Conservation (phyloP, 2,329 filamentous ascomycete genomes). For the Neurospora sp. region DNA sequence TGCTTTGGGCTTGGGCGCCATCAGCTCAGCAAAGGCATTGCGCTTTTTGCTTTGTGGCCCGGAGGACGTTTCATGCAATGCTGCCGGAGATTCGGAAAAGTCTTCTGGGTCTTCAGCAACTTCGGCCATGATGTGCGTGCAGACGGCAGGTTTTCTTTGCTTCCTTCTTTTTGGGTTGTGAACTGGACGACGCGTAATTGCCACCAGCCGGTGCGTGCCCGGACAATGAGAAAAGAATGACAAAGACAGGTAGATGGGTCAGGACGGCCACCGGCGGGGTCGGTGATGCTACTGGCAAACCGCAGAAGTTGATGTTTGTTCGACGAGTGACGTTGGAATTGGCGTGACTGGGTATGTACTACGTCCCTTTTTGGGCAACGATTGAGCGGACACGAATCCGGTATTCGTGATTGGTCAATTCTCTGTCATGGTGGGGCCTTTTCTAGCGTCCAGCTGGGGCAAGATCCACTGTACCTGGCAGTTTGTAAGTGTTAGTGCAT, state of each 20-base stretch:
- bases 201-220: neutral
- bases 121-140: conserved; percentile 7
- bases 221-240: neutral
- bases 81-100: neutral
- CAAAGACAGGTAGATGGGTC: neutral
- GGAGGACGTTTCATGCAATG: neutral
- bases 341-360: neutral
- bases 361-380: neutral
- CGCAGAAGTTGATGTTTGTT: neutral
- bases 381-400: neutral
- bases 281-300: neutral
- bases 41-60: conserved; percentile 15
- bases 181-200: neutral
- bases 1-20: conserved; percentile 38
- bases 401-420: neutral
- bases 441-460: neutral
- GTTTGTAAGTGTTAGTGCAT: neutral
- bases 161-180: neutral
- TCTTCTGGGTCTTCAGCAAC: conserved; percentile 9
- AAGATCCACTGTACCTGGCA: neutral
- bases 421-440: neutral
- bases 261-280: neutral
- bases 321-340: neutral
- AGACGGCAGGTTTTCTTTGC: neutral
- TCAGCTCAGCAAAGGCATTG: conserved; percentile 40